These are phyloP conservation scores for Solanum habrochaites DNA, from an alignment of 257 asterid genomes.

Conservation along the genomic window DNA sequence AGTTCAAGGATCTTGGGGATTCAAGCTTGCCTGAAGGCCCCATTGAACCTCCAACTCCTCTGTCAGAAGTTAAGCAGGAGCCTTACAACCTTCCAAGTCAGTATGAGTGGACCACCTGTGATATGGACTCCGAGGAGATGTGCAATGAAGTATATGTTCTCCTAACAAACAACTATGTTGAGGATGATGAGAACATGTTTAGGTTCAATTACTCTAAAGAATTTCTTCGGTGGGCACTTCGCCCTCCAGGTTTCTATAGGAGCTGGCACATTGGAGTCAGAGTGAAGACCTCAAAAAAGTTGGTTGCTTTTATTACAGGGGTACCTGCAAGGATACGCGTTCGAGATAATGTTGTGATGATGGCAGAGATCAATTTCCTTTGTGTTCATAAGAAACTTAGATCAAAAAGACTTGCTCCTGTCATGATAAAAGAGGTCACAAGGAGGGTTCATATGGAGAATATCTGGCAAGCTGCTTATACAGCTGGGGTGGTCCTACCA, in stretches of 20 bases:
- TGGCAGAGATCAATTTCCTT: slow-evolving; percentile 79
- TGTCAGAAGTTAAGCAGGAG: slow-evolving; percentile 78
- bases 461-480: slow-evolving; percentile 89
- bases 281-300: slow-evolving; percentile 63
- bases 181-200: slow-evolving; percentile 82
- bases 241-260: slow-evolving; percentile 53
- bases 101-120: slow-evolving; percentile 81
- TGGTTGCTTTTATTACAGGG: slow-evolving; percentile 85
- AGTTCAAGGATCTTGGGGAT: slow-evolving; percentile 75
- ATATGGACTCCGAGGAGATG: slow-evolving; percentile 58
- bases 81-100: slow-evolving; percentile 76
- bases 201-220: slow-evolving; percentile 86
- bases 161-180: slow-evolving; percentile 62
- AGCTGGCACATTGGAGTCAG: slow-evolving; percentile 91
- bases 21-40: slow-evolving; percentile 72
- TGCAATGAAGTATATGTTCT: slow-evolving; percentile 64
- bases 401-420: slow-evolving; percentile 86
- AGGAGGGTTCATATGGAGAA: slow-evolving; percentile 79
- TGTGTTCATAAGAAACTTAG: slow-evolving; percentile 89
- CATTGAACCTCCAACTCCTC: slow-evolving; percentile 51
- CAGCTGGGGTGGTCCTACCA: slow-evolving; percentile 86
- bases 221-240: slow-evolving; percentile 86
- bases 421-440: slow-evolving; percentile 83
- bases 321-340: slow-evolving; percentile 70
- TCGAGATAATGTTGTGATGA: slow-evolving; percentile 50